Evolutionary conservation across 331 rosid species (phyloP).

Genomic region (Arachis monticola): DNA sequence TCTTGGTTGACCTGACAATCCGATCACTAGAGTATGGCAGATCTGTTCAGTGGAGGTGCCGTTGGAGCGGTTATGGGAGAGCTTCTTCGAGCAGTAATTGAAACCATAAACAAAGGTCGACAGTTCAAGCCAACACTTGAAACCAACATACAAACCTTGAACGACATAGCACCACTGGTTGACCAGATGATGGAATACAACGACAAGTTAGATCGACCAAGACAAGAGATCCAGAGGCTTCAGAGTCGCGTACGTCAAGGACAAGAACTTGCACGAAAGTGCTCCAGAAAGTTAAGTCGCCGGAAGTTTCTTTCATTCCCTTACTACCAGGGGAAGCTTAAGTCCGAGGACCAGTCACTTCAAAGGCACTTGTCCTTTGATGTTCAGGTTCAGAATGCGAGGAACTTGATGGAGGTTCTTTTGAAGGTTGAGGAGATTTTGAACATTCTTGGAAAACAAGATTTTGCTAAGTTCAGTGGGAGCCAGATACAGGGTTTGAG

Average conservation of each 20-base stretch:
- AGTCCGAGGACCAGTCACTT: background rate
- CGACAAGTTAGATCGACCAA: constrained; percentile 36
- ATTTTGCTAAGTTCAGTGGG: background rate
- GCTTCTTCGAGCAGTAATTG: background rate
- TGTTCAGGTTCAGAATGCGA: constrained; percentile 29
- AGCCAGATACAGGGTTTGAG: constrained; percentile 8
- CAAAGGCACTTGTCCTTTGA: constrained; percentile 9
- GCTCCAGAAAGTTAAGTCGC: constrained; percentile 23
- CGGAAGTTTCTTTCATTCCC: constrained; percentile 22
- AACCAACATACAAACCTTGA: constrained; percentile 30
- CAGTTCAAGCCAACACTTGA: constrained; percentile 25
- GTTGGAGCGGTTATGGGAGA: constrained; percentile 43
- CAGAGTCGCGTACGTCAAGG: constrained; percentile 9
- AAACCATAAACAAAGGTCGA: constrained; percentile 31
- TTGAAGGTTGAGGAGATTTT: background rate
- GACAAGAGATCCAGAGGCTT: constrained; percentile 21
- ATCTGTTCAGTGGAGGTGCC: constrained; percentile 23
- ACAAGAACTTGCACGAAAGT: constrained; percentile 35
- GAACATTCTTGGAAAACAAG: background rate
- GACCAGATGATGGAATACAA: constrained; percentile 28
- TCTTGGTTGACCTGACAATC: background rate
- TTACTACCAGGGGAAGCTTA: constrained; percentile 31
- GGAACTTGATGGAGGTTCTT: constrained; percentile 37
- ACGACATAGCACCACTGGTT: constrained; percentile 25
- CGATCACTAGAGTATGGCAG: constrained; percentile 19